Evolutionary conservation across 768 basidiomycete species (phyloP).

Genomic region (Panaeolus papilionaceus): DNA sequence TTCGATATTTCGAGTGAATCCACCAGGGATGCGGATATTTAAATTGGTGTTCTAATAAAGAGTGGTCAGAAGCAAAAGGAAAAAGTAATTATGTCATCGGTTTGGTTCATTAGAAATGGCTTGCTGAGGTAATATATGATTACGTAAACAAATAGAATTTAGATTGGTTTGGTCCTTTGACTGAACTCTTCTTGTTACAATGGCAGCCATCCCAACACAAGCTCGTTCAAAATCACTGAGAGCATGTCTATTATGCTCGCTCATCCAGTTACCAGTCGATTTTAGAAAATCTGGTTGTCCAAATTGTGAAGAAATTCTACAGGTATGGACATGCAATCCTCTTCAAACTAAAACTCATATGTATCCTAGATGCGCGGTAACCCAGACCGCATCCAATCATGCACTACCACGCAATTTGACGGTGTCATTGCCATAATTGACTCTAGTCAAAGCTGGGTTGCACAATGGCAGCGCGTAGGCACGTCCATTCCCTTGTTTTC

Average conservation of each 20-base stretch:
- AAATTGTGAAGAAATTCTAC: slow-evolving; percentile 95
- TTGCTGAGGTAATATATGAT: background rate
- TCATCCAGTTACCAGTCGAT: slow-evolving; percentile 83
- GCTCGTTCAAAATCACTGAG: slow-evolving; percentile 78
- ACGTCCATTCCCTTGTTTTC: slow-evolving; percentile 35
- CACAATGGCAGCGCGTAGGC: slow-evolving; percentile 96
- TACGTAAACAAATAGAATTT: background rate
- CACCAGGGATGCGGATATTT: slow-evolving; percentile 3
- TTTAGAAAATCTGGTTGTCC: slow-evolving; percentile 91
- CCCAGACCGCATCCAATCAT: slow-evolving; percentile 79
- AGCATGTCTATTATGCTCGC: slow-evolving; percentile 93
- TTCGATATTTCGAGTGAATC: slow-evolving; percentile 11
- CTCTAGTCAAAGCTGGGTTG: slow-evolving; percentile 93
- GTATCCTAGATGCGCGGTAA: slow-evolving; percentile 81
- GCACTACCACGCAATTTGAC: slow-evolving; percentile 93
- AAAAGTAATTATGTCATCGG: background rate
- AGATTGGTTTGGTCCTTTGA: background rate
- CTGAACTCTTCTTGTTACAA: slow-evolving; percentile 20
- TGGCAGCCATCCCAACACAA: slow-evolving; percentile 56
- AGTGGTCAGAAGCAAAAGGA: background rate
- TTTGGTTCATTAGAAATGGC: background rate
- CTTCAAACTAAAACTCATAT: slow-evolving; percentile 1
- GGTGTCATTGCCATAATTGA: slow-evolving; percentile 89
- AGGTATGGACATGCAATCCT: slow-evolving; percentile 54
- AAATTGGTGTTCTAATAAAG: background rate